Evolutionary conservation across 2,329 filamentous ascomycete species (phyloP).

Genomic region (Cyclaneusma minus): DNA sequence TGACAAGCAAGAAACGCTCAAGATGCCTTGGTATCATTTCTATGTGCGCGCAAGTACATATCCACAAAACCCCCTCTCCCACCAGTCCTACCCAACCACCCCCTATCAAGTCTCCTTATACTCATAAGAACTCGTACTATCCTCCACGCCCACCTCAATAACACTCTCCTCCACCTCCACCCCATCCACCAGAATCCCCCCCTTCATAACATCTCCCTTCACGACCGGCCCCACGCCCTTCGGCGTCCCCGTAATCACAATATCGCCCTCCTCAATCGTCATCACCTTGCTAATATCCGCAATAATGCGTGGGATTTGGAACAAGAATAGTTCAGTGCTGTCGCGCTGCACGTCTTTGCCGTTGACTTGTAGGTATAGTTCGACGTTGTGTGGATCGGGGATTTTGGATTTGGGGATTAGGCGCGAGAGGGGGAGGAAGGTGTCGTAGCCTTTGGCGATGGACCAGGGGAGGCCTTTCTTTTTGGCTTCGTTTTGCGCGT

Average conservation of each 20-base stretch:
- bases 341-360: constrained; percentile 64
- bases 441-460: constrained; percentile 96
- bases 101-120: constrained; percentile 52
- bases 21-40: too few species aligned
- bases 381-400: constrained; percentile 73
- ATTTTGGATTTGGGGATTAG: constrained; percentile 69
- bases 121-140: constrained; percentile 61
- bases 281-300: constrained; percentile 91
- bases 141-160: constrained; percentile 71
- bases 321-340: constrained; percentile 88
- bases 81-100: neutral
- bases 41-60: neutral
- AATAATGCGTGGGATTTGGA: constrained; percentile 72
- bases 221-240: constrained; percentile 84
- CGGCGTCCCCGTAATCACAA: constrained; percentile 91
- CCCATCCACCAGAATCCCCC: constrained; percentile 64
- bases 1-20: too few species aligned
- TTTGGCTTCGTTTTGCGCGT: constrained; percentile 92
- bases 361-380: constrained; percentile 78
- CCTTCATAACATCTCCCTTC: constrained; percentile 75
- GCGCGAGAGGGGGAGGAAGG: constrained; percentile 77
- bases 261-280: constrained; percentile 81
- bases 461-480: constrained; percentile 92
- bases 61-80: neutral
- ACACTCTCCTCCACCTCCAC: constrained; percentile 72